Percentiles rank a stretch among this genome's conserved stretches.
These are phyloP conservation scores for Arachnopeziza araneosa DNA, from an alignment of 2,329 filamentous ascomycete species.

Conservation along the genomic window DNA sequence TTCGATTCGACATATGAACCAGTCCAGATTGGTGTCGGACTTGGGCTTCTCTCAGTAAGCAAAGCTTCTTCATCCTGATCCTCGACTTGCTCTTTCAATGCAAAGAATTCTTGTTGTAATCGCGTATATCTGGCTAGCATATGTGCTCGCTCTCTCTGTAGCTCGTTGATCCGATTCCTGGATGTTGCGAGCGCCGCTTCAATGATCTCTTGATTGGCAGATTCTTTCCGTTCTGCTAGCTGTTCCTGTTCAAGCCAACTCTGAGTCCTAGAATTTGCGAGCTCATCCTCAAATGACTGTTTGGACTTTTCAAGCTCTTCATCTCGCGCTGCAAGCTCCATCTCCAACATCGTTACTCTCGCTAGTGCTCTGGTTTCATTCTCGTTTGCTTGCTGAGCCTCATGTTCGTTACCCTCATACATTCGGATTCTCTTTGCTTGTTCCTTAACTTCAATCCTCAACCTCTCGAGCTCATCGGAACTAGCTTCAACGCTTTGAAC, in stretches of 20 bases:
- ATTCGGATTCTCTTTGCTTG: slow-evolving; percentile 57
- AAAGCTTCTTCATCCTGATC: background rate
- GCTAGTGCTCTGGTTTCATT: slow-evolving; percentile 53
- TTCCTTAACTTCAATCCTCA: slow-evolving; percentile 53
- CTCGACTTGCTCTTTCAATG: background rate
- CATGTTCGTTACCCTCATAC: slow-evolving; percentile 58
- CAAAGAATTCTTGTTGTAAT: slow-evolving; percentile 37
- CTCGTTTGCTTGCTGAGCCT: slow-evolving; percentile 51
- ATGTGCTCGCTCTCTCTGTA: slow-evolving; percentile 47
- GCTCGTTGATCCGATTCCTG: slow-evolving; percentile 36
- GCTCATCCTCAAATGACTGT: slow-evolving; percentile 41
- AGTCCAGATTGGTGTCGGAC: background rate
- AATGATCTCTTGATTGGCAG: background rate
- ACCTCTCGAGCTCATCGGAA: slow-evolving; percentile 52
- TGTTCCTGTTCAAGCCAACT: background rate
- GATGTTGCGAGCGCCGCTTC: slow-evolving; percentile 14
- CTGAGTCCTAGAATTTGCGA: slow-evolving; percentile 33
- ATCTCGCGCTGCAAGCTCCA: slow-evolving; percentile 50
- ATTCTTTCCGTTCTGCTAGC: background rate
- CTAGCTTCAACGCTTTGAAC: slow-evolving; percentile 58
- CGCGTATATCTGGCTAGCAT: slow-evolving; percentile 45
- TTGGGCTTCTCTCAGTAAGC: background rate
- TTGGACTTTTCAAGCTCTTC: slow-evolving; percentile 38
- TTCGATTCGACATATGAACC: background rate
- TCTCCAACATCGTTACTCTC: slow-evolving; percentile 51